Evolutionary conservation across 1,284 basidiomycete genomes (phyloP), one percentile per base, ranked within the genome.

Genomic region (Ceratobasidium sp.): DNA sequence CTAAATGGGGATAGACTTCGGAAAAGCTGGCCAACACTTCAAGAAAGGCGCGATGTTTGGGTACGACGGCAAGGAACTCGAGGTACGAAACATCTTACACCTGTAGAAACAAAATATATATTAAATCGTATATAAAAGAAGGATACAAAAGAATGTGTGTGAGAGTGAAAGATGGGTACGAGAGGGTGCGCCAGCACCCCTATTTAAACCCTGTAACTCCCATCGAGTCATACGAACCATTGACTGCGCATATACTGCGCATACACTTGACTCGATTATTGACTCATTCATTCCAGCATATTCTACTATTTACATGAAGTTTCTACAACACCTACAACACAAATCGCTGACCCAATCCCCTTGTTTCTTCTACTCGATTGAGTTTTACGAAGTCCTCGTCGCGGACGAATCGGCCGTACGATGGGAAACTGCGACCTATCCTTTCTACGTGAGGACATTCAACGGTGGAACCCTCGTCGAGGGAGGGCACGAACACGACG

Each of bases 341-440:
- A 55, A 8, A 12, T 48, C 46, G 52, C 20, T 55, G n/a, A n/a
- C 14, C 30, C 14, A 33, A 30, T 33, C 18, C 30, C 30, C 30
- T 12, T 33, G 1, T 60, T 52, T 38, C 48, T 18, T 44, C 16
- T 23, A 35, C 1, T 50, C 66, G 73, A 76, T 66, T 23, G 62
- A 76, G 46, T 66, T 76, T 38, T 76, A 76, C 50, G 73, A 76
- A 57, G 73, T 76, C 18, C 52, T 76, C n/a, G 73, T 76, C 8
- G 50, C 73, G 6, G 62, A 55, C n/a, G n/a, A 65, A 41, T 23
- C 46, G n/a, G 60, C 52, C 20, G 73, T 66, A 8, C 60, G 62
- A 55, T 76, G 62, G 73, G 73, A 76, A n/a, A 76, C 60, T 23
- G 60, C 73, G 3, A 33, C 73, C 1, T 76, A 76, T 33, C 73